Evolutionary conservation across 2,329 filamentous ascomycete genomes (phyloP), one percentile per base, ranked within the genome.

Genomic region (Phoma sp.): DNA sequence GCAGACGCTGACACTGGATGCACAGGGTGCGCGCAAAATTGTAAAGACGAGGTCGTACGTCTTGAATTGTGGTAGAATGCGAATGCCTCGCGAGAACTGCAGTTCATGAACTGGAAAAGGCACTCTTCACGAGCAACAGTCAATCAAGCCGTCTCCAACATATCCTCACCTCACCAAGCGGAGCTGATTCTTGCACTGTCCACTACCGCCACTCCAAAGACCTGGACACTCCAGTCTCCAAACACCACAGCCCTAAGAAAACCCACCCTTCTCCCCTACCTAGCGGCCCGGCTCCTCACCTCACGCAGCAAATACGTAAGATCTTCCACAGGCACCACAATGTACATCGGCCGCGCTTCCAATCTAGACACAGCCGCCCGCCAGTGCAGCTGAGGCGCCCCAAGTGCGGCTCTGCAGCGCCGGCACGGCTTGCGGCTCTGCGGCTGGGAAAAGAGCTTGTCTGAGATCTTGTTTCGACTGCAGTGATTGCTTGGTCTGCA

Each of bases 401-500:
- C 13, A 4, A 49, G 46, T 36, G 48, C 48, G 48, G 51, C 51
- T 54, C 51, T 54, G 44, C 41, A 38, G 37, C 50, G 13, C 10
- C 43, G 43, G 43, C 17, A 53, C 43, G 40, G 48, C 33, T 40
- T 47, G 43, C 38, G 43, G 51, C 51, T 47, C 38, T 47, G 51
- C 43, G 38, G 51, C 10, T 25, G 37, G 25, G 3, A 5, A 33
- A 33, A 13, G 8, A 36, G 32, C 38, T 43, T 32, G 25, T 6
- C 50, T 21, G 10, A 8, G 29, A 43, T 43, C 32, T 47, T 38
- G 43, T 47, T 43, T 38, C n/a, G 43, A 43, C 38, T 10, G 21
- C 31, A 35, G 24, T 43, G 17, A 15, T n/a, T 32, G 43, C 17
- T 38, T 21, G 36, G 15, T n/a, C 17, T 22, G 7, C 17, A 38